Evolutionary conservation across 176 grass and related monocot species (phyloP).

Genomic region (Metroxylon sagu): DNA sequence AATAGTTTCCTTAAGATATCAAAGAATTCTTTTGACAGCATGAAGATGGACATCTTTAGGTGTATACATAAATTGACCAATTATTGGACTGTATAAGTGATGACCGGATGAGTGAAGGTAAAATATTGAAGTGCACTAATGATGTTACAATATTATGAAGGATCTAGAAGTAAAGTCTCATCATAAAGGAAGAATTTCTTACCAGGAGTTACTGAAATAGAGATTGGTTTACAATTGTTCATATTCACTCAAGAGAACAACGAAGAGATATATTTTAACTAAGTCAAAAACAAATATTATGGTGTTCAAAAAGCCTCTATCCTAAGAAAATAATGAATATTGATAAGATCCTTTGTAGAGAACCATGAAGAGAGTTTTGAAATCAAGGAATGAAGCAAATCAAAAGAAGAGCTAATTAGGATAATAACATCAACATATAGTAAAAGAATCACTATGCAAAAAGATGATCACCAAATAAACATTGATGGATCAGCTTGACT

Average conservation of each 20-base stretch:
- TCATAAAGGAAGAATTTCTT: neutral
- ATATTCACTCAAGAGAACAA: neutral
- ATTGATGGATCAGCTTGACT: too few species aligned
- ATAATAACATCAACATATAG: neutral
- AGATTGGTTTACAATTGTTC: neutral
- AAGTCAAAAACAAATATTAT: neutral
- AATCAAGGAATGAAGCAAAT: neutral
- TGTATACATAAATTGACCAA: too few species aligned
- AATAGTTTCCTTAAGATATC: too few species aligned
- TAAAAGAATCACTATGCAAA: neutral
- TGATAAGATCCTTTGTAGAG: neutral
- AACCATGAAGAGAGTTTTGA: neutral
- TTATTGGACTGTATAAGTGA: too few species aligned
- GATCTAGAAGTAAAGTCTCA: neutral
- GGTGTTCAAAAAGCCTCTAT: neutral
- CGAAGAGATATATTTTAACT: neutral
- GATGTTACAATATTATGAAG: neutral
- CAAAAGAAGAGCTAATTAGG: neutral
- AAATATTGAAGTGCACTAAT: too few species aligned
- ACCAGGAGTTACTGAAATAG: neutral
- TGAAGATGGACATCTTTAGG: too few species aligned
- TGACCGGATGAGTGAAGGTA: too few species aligned
- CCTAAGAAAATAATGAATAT: neutral
- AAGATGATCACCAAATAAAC: neutral
- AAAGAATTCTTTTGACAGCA: too few species aligned